Percentiles rank a stretch among this genome's conserved stretches.
Evolutionary conservation across 1,139 yeast species (phyloP).

Genomic region (Nakaseomyces delphensis): DNA sequence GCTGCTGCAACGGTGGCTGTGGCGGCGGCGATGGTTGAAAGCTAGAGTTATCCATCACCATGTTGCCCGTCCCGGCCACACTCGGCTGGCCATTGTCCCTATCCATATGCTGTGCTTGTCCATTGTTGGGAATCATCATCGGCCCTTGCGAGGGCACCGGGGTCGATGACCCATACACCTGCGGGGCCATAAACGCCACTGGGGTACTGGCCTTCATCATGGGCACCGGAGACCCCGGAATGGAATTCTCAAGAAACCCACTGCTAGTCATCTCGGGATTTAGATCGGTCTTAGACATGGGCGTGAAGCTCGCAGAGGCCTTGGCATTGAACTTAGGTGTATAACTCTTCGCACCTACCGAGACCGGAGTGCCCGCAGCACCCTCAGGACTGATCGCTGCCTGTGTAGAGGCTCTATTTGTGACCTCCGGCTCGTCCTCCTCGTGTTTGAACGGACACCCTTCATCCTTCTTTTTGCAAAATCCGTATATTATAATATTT

Average conservation of each 20-base stretch:
- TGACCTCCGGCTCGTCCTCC: conserved; percentile 13
- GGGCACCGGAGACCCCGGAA: conserved; percentile 11
- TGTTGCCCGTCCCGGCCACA: not conserved
- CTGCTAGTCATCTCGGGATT: conserved; percentile 4
- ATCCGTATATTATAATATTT: conserved; percentile 79
- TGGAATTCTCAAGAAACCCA: conserved; percentile 5
- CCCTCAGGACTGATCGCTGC: not conserved
- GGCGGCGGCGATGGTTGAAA: not conserved
- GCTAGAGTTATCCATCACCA: not conserved
- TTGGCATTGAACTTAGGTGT: conserved; percentile 29
- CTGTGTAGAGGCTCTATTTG: not conserved
- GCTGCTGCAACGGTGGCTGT: no score
- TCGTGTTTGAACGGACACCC: conserved; percentile 78
- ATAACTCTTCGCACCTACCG: conserved; percentile 9
- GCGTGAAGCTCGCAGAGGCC: conserved; percentile 31
- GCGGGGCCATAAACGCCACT: conserved; percentile 10
- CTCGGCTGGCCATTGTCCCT: not conserved
- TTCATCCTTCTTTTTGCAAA: conserved; percentile 79
- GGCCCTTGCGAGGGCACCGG: conserved; percentile 2
- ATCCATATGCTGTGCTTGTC: not conserved
- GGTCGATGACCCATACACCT: conserved; percentile 20
- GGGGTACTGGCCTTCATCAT: conserved; percentile 11
- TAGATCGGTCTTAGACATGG: conserved; percentile 12
- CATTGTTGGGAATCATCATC: not conserved
- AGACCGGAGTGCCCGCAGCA: conserved; percentile 6